Percentiles rank a stretch among this genome's conserved stretches.
Conservation (phyloP, 352 stramenopile genomes). For the Phytopythium oedochilum region DNA sequence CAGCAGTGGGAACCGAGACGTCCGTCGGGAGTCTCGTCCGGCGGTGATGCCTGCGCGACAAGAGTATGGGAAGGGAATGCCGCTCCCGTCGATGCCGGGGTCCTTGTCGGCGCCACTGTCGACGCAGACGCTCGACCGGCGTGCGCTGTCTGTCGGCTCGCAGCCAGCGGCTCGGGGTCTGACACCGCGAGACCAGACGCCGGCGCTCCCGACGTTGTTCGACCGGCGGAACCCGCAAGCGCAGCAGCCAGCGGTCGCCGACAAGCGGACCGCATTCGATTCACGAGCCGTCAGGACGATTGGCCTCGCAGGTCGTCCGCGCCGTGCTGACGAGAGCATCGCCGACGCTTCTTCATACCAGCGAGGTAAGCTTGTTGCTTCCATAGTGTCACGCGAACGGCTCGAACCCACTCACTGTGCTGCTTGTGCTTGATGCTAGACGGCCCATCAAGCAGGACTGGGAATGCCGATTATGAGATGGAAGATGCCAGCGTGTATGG, state of each 20-base stretch:
- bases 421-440: too few species aligned
- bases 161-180: background rate
- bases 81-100: background rate
- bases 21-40: background rate
- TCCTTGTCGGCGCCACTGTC: background rate
- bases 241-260: background rate
- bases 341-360: background rate
- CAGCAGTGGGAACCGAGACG: background rate
- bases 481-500: background rate
- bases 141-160: background rate
- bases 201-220: constrained; percentile 1
- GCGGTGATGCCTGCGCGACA: background rate
- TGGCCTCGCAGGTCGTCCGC: background rate
- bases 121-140: background rate
- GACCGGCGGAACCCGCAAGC: background rate
- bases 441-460: too few species aligned
- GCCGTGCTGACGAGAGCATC: background rate
- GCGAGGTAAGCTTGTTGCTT: background rate
- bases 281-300: background rate
- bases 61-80: background rate
- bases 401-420: background rate
- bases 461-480: background rate
- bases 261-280: background rate
- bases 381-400: background rate
- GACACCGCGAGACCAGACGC: background rate